Conservation (phyloP, 495 filamentous ascomycete genomes). For the Aspergillus biplanus region DNA sequence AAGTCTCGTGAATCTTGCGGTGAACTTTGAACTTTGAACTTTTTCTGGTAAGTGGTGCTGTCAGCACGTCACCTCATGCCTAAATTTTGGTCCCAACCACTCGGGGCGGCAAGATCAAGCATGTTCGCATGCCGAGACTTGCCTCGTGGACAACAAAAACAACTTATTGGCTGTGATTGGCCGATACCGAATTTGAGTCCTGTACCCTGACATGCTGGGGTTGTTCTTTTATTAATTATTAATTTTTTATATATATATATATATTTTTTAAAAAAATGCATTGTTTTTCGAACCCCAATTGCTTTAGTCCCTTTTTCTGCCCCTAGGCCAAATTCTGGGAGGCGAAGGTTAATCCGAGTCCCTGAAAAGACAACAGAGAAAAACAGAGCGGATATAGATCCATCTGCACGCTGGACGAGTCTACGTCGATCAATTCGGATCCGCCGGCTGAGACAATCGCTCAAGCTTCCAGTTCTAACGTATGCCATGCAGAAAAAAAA, state of each 20-base stretch:
- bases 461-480: not conserved
- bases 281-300: too few relatives aligned
- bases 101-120: slow-evolving; percentile 17
- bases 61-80: slow-evolving; percentile 17
- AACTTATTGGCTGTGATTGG: not conserved
- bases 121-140: not conserved
- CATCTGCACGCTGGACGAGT: not conserved
- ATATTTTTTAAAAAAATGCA: too few relatives aligned
- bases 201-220: not conserved
- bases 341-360: not conserved
- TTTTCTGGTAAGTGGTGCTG: not conserved
- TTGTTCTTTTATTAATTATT: too few relatives aligned
- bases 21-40: slow-evolving; percentile 3
- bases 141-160: slow-evolving; percentile 7
- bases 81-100: slow-evolving; percentile 18
- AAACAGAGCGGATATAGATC: not conserved
- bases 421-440: slow-evolving; percentile 5
- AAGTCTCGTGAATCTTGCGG: not conserved
- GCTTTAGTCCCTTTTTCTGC: too few relatives aligned
- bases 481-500: slow-evolving; percentile 1
- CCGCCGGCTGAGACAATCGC: not conserved
- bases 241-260: too few relatives aligned
- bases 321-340: too few relatives aligned
- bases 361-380: not conserved
- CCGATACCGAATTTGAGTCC: not conserved